A percentile compares a stretch with the other conserved stretches of the same genome.
Evolutionary conservation across 495 filamentous ascomycete genomes (phyloP).

Genomic region (Annulohypoxylon moriforme): DNA sequence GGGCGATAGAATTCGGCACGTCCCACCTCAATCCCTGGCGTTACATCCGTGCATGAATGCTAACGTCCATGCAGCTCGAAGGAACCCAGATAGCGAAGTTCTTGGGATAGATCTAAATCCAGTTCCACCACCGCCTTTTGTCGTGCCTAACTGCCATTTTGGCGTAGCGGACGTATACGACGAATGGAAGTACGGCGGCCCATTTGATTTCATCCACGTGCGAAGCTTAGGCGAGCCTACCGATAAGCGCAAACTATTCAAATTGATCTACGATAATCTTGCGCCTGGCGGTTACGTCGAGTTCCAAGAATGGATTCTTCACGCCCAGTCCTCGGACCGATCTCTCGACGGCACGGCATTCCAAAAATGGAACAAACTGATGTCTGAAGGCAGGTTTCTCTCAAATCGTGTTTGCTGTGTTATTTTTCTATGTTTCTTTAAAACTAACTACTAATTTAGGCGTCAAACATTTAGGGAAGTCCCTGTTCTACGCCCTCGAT

Average conservation of each 20-base stretch:
- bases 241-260: constrained; percentile 56
- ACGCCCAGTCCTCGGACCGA: constrained; percentile 51
- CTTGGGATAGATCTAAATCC: constrained; percentile 60
- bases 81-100: constrained; percentile 41
- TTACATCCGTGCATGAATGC: constrained; percentile 1
- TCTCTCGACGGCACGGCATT: constrained; percentile 51
- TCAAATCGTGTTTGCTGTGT: neutral
- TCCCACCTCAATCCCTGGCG: constrained; percentile 10
- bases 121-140: constrained; percentile 51
- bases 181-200: constrained; percentile 46
- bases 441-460: constrained; percentile 26
- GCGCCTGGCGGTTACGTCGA: constrained; percentile 67
- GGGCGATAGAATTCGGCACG: constrained; percentile 63
- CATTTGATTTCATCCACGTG: constrained; percentile 52
- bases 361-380: constrained; percentile 49
- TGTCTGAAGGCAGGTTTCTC: constrained; percentile 43
- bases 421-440: neutral
- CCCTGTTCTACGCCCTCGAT: constrained; percentile 47
- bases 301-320: constrained; percentile 63
- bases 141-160: constrained; percentile 51
- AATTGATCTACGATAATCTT: constrained; percentile 52
- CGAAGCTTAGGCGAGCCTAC: constrained; percentile 58
- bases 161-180: constrained; percentile 52
- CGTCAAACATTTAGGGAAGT: constrained; percentile 46
- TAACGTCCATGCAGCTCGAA: constrained; percentile 23